Conservation (phyloP, 306 rosid genomes). For the Dalbergia cultrata region DNA sequence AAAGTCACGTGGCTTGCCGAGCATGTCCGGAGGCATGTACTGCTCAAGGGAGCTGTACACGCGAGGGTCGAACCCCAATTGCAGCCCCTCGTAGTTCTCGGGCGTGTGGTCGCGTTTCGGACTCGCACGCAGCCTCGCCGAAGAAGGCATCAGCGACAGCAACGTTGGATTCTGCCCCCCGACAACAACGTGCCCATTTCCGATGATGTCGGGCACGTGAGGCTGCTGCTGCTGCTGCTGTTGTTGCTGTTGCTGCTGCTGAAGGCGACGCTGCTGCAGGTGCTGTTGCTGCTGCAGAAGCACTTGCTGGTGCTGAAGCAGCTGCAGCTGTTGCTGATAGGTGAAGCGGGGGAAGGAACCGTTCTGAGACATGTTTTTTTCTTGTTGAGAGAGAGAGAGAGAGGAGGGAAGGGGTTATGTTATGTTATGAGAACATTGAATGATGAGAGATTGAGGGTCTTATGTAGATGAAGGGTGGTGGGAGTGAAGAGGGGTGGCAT, state of each 20-base stretch:
- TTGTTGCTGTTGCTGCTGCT: neutral
- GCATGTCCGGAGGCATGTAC: conserved; percentile 74
- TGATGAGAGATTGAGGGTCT: neutral
- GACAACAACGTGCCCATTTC: neutral
- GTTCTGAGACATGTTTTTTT: neutral
- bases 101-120: conserved; percentile 78
- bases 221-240: neutral
- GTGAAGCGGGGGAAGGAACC: neutral
- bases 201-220: neutral
- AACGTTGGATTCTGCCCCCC: neutral
- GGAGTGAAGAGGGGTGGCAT: neutral
- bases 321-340: neutral
- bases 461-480: neutral
- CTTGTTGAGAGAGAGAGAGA: neutral
- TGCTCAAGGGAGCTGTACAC: conserved; percentile 85
- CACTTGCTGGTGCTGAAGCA: neutral
- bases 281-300: neutral
- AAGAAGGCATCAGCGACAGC: neutral
- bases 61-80: conserved; percentile 76
- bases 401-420: neutral
- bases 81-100: conserved; percentile 79
- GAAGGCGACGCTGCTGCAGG: neutral
- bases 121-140: conserved; percentile 55
- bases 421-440: neutral
- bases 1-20: conserved; percentile 64